A percentile compares a stretch with the other conserved stretches of the same genome.
Evolutionary conservation across 345 rosid genomes (phyloP).

Genomic region (Eutrema heterophyllum): DNA sequence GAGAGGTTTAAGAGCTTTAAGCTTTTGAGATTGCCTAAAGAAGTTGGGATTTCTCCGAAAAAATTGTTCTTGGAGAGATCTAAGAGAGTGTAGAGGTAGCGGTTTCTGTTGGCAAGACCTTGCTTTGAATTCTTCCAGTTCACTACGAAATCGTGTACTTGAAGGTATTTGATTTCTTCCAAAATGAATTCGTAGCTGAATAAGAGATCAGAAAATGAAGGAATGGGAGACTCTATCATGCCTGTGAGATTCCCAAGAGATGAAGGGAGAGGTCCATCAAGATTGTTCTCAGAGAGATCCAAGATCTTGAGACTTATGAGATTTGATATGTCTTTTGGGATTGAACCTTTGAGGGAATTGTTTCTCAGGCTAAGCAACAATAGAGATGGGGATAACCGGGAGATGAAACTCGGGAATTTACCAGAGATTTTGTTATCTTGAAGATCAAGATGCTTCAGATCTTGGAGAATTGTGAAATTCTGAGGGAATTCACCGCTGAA

Average conservation of each 20-base stretch:
- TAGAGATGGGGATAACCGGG: conserved; percentile 24
- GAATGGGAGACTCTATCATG: conserved; percentile 19
- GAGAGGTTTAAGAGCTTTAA: conserved; percentile 38
- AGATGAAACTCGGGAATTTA: conserved; percentile 21
- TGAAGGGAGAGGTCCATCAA: conserved; percentile 30
- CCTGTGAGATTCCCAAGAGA: conserved; percentile 34
- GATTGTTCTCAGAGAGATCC: conserved; percentile 34
- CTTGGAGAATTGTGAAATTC: conserved; percentile 1
- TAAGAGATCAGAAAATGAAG: background rate
- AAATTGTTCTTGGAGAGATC: conserved; percentile 42
- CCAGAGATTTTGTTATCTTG: conserved; percentile 37
- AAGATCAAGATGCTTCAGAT: conserved; percentile 36
- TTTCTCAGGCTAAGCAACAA: conserved; percentile 35
- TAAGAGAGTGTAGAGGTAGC: conserved; percentile 27
- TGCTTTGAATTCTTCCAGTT: conserved; percentile 36
- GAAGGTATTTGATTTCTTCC: accelerated
- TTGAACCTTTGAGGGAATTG: conserved; percentile 28
- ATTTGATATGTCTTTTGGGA: conserved; percentile 31
- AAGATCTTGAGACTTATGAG: conserved; percentile 32
- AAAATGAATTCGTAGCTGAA: background rate
- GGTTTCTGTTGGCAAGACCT: conserved; percentile 15
- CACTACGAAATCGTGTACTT: conserved; percentile 14
- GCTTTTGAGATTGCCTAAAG: conserved; percentile 30
- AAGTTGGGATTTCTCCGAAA: conserved; percentile 33
- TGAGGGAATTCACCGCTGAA: conserved; percentile 28